Evolutionary conservation across 495 filamentous ascomycete genomes (phyloP), one percentile per base, ranked within the genome.

Genomic region (Penicillium lividum): DNA sequence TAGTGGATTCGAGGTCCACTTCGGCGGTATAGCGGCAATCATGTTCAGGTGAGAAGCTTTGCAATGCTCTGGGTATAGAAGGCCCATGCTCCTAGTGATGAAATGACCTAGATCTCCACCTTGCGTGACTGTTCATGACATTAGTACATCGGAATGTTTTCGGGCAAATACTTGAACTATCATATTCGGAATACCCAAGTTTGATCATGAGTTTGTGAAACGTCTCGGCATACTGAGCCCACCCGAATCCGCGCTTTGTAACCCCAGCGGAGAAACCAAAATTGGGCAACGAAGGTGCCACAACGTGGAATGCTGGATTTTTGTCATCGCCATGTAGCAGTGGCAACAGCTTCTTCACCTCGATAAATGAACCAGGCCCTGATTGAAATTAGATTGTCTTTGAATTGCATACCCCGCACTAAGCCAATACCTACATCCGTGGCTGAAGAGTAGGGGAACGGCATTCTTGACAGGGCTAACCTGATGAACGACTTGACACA

Each of bases 71-170:
- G 86, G 86, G 60, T 86, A 85, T 7, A 84, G 64, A 29, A 76
- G 60, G 4, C 78, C 84, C 8, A 91, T 74, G 15, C 73, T 60
- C 36, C 88, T 81, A 34, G 84, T 83, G 49, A 90, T 83, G 59
- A 78, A 74, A 54, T 73, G 85, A 31, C 87, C 89, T 83, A 85
- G 87, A 64, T 90, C 88, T 49, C 88, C 86, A 43, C 83, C 87
- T 64, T 87, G 84, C 4, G 79, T 83, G 1, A 88, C 71, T 83
- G 28, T 30, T 10, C 9, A 5, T 18, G 34, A 22, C 8, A 31
- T 49, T 16, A 33, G 46, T 29, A 48, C 15, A 2, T 47, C 11
- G 9, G 11, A 30, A 15, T 31, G 0, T 46, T 27, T 22, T 27
- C 4, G 7, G 7, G 10, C 1, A 27, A 27, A 22, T 8, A 25